Conservation (phyloP, 768 basidiomycete species). For the Lentinula boryana region DNA sequence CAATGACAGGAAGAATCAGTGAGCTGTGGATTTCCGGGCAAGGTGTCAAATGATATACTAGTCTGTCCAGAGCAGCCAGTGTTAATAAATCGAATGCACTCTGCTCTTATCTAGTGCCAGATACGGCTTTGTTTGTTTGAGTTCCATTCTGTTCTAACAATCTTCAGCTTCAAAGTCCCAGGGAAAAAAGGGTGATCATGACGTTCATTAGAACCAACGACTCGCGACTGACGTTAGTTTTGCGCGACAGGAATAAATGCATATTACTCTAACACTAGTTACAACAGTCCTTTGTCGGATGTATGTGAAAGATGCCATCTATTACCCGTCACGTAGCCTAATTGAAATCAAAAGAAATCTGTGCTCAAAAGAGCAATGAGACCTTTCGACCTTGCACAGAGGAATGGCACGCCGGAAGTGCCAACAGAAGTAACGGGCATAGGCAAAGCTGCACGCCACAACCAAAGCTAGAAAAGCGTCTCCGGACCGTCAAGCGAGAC, state of each 20-base stretch:
- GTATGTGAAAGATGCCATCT: background rate
- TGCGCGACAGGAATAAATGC: background rate
- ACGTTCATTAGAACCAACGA: background rate
- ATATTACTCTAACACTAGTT: background rate
- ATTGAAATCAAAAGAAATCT: background rate
- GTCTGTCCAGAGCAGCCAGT: too few relatives aligned
- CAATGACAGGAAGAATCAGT: conserved; percentile 74
- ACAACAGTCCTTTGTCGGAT: background rate
- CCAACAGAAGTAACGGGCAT: background rate
- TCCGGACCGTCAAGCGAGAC: conserved; percentile 5
- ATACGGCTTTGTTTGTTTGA: too few relatives aligned
- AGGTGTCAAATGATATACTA: too few relatives aligned
- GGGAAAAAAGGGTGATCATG: background rate
- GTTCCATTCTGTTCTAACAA: too few relatives aligned
- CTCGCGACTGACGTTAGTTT: background rate
- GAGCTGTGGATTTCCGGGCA: background rate
- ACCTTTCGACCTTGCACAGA: background rate
- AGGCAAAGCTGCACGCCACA: background rate
- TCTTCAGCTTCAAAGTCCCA: background rate
- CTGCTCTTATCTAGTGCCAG: too few relatives aligned
- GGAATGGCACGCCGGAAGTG: conserved; percentile 4
- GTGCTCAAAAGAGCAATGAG: background rate
- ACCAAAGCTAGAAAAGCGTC: background rate
- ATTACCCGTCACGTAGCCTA: background rate
- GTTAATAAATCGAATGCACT: too few relatives aligned